Evolutionary conservation across 192 early-diverging fungal genomes (phyloP), one percentile per base, ranked within the genome.

Genomic region (Coemansia sp.): DNA sequence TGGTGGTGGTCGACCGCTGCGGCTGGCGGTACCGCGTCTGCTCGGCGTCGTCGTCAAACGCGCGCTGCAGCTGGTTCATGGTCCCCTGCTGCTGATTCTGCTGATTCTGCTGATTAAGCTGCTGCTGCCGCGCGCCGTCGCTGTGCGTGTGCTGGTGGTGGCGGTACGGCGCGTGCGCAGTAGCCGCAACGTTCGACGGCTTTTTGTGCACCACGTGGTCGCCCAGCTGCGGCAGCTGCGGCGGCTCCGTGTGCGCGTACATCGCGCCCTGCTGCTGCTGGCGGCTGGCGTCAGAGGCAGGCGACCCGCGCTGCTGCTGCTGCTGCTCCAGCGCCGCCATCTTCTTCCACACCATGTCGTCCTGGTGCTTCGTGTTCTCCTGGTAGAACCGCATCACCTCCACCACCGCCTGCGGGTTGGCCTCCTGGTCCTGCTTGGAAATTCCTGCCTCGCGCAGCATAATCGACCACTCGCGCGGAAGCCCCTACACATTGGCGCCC

Each of bases 391-490:
- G 82, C 71, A 92, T 87, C 41, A 89, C 84, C 59, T 92, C 88
- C 29, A 90, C 76, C 14, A 92, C 86, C 14, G 88, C 88, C 77
- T 96, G 92, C 33, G 93, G 94, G 63, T 98, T 85, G 25, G 88
- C 87, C 51, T 89, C 85, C 80, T 96, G 93, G 50, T 98, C 91
- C 68, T 91, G 85, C 65, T 92, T 90, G 42, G 92, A 84, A 52
- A 98, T 98, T 31, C 95, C 95, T 40, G 93, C 88, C 52, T 95
- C 89, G 61, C 89, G 85, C 26, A 98, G 80, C 70, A 98, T 78
- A 25, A 85, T 80, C 27, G 91, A 86, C 94, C 95, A 98, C 73
- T 94, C 90, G 62, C 86, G 83, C 19, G 95, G 95, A 37, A 98
- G 68, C 34, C 95, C 95, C 92, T 94, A 77, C 48, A 34, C 34